phyloP scores from a whole-genome alignment of 2,329 filamentous ascomycete species.

The Calonectria montana region DNA sequence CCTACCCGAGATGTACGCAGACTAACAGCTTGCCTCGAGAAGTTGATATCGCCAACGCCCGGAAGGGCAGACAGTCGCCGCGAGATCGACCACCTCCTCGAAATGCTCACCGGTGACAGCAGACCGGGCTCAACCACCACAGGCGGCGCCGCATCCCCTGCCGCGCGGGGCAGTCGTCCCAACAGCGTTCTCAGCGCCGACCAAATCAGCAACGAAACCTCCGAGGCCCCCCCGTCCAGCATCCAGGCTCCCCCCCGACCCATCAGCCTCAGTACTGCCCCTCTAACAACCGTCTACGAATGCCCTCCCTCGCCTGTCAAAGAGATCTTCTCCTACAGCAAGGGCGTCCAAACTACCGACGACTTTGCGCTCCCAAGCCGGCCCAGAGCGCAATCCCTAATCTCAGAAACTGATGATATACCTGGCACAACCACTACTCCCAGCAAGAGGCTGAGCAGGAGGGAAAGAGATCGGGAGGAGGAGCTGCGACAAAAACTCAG shows the following conservation, averaged over 20 bases:
- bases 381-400: constrained; percentile 52
- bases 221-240: constrained; percentile 65
- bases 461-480: constrained; percentile 86
- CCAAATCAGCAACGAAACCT: constrained; percentile 81
- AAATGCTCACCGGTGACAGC: constrained; percentile 83
- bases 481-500: constrained; percentile 87
- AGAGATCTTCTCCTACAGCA: constrained; percentile 96
- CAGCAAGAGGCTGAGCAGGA: constrained; percentile 80
- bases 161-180: constrained; percentile 77
- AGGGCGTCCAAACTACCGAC: constrained; percentile 91
- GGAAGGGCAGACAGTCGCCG: constrained; percentile 75
- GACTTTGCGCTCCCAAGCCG: constrained; percentile 72
- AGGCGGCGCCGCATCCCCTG: constrained; percentile 73
- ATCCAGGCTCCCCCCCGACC: constrained; percentile 55
- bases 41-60: constrained; percentile 75
- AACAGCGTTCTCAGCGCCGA: constrained; percentile 87
- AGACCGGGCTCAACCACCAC: constrained; percentile 76
- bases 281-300: constrained; percentile 83
- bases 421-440: constrained; percentile 67
- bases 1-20: constrained; percentile 26
- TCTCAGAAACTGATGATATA: constrained; percentile 71
- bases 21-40: constrained; percentile 18
- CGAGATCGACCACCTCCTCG: constrained; percentile 88
- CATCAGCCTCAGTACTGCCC: constrained; percentile 79
- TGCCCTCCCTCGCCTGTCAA: constrained; percentile 79